Base-by-base conservation (phyloP, 495 filamentous ascomycete species). In the Xylaria scruposa region DNA sequence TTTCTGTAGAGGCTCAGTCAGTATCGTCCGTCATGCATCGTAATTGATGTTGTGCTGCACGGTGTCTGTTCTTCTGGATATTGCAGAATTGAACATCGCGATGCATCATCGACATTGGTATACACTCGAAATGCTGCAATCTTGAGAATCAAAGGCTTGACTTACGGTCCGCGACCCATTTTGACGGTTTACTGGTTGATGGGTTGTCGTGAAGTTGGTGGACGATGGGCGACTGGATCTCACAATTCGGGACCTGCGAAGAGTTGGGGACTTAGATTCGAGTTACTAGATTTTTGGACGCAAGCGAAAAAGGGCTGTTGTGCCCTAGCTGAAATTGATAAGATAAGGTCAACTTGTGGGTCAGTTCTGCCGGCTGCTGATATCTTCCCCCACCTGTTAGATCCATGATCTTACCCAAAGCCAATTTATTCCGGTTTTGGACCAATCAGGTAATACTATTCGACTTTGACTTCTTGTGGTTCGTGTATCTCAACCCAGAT, bases 1-100 rank as follows among this genome's bases (percentile, higher is more conserved):
- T 95, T 97, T 81, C 94, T 97, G 83, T 81, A 75, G 63, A 63
- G 40, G 4, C 64, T 58, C 70, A 38, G 64, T 49, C 17, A 67
- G 12, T 33, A 76, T 54, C 73, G 70, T 67, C 72, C 7, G 29
- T 60, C 7, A 21, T 21, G 15, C 15, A 19, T 31, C 24, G 15
- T 9, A 4, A 10, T 56, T 47, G 19, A 13, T n/a, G 17, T 31
- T 63, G 56, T 5, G 9, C 10, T 26, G 53, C 67, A 38, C 6
- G 7, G 4, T 15, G n/a, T 21, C 7, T 67, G 29, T 21, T 36
- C 26, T 21, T 36, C 26, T n/a, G 29, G 19, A 9, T 6, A 17
- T 42, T 21, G n/a, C 29, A 38, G 31, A 26, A 33, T 31, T 47
- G 36, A 66, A 4, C 38, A 66, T 21, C 12, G 31, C 63, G 13